Conservation (phyloP, 129 eudicot species). For the Flaveria ramosissima region DNA sequence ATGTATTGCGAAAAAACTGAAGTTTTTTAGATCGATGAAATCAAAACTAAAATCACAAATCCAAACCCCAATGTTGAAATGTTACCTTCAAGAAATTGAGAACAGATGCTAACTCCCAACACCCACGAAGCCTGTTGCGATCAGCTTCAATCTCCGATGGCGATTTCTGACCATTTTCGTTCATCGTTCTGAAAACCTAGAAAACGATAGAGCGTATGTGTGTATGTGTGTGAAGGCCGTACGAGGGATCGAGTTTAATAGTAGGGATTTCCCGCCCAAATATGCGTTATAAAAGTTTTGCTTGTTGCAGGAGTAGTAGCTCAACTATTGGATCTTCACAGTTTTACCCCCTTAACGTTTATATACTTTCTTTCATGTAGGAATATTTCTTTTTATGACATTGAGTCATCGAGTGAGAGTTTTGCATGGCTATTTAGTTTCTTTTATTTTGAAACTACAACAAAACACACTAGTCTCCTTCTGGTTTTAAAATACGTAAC, state of each 20-base stretch:
- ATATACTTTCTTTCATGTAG: not conserved
- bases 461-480: too few relatives aligned
- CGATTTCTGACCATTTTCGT: slow-evolving; percentile 22
- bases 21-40: not conserved
- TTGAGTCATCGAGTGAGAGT: slow-evolving; percentile 1
- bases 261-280: slow-evolving; percentile 45
- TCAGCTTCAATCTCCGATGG: slow-evolving; percentile 34
- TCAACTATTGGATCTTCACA: not conserved
- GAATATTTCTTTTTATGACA: slow-evolving; percentile 7
- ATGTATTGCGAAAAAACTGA: not conserved
- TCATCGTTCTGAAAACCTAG: slow-evolving; percentile 37
- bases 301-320: not conserved
- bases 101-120: slow-evolving; percentile 95
- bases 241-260: slow-evolving; percentile 30
- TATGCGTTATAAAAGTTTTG: not conserved
- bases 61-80: not conserved
- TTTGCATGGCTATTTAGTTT: not conserved
- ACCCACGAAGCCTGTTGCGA: slow-evolving; percentile 58
- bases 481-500: too few relatives aligned
- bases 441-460: too few relatives aligned
- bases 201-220: slow-evolving; percentile 19
- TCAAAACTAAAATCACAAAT: not conserved
- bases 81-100: slow-evolving; percentile 75
- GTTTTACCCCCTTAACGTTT: slow-evolving; percentile 11
- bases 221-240: slow-evolving; percentile 20